Evolutionary conservation across 192 early-diverging fungal species (phyloP).

Genomic region (Coemansia sp.): DNA sequence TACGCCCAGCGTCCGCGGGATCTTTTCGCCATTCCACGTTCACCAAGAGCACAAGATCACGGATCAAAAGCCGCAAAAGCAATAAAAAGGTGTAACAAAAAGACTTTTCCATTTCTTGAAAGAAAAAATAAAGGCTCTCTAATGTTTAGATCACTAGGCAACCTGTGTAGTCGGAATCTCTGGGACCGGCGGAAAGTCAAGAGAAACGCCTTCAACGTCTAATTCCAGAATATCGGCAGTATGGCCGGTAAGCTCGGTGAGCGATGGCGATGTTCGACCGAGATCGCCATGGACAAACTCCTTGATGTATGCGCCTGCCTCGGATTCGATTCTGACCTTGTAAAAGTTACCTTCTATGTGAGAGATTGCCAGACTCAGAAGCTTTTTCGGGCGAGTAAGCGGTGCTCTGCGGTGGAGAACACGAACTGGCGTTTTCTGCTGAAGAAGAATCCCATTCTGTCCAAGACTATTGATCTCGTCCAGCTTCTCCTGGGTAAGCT

Average conservation of each 20-base stretch:
- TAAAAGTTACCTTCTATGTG: slow-evolving; percentile 59
- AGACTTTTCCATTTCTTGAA: neutral
- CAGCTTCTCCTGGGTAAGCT: slow-evolving; percentile 57
- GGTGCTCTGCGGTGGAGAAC: slow-evolving; percentile 70
- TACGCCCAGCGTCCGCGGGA: slow-evolving; percentile 75
- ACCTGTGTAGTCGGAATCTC: neutral
- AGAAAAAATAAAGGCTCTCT: neutral
- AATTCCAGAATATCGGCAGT: slow-evolving; percentile 75
- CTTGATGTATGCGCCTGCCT: slow-evolving; percentile 88
- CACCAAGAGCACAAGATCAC: slow-evolving; percentile 62
- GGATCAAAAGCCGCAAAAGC: slow-evolving; percentile 25
- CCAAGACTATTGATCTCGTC: slow-evolving; percentile 58
- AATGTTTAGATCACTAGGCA: neutral
- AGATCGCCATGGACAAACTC: slow-evolving; percentile 96
- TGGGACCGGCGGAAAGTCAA: slow-evolving; percentile 76
- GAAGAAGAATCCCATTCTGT: slow-evolving; percentile 52
- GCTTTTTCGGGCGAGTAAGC: slow-evolving; percentile 59
- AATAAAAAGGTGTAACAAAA: neutral
- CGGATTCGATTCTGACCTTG: slow-evolving; percentile 70
- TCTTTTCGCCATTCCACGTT: slow-evolving; percentile 81
- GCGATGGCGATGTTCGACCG: slow-evolving; percentile 76
- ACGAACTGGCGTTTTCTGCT: slow-evolving; percentile 72
- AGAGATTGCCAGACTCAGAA: slow-evolving; percentile 55
- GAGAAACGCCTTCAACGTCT: slow-evolving; percentile 82
- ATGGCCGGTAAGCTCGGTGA: slow-evolving; percentile 62